Conservation (phyloP, 495 filamentous ascomycete genomes). For the Podospora didyma region DNA sequence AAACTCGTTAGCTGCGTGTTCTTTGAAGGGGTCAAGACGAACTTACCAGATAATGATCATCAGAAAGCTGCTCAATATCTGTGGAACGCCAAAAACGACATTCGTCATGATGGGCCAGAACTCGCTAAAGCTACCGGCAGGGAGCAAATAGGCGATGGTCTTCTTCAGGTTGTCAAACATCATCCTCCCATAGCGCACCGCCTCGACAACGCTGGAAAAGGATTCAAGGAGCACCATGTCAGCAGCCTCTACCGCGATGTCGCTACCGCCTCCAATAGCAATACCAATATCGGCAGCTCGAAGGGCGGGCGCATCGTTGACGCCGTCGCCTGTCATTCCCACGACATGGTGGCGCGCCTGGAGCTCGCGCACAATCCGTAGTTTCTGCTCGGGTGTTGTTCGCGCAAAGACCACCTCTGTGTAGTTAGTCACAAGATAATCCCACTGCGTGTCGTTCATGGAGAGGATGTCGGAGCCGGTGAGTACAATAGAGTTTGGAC, state of each 20-base stretch:
- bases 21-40: not conserved
- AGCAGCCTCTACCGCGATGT: constrained; percentile 68
- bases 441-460: constrained; percentile 46
- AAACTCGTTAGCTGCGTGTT: not conserved
- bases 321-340: constrained; percentile 68
- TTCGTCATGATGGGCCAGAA: constrained; percentile 70
- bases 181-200: constrained; percentile 60
- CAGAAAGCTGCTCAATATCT: constrained; percentile 61
- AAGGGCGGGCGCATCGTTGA: constrained; percentile 76
- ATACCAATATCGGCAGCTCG: constrained; percentile 76
- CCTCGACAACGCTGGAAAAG: constrained; percentile 64
- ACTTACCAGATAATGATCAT: constrained; percentile 60
- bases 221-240: constrained; percentile 68
- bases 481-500: constrained; percentile 39
- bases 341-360: constrained; percentile 54
- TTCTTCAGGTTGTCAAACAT: constrained; percentile 71
- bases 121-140: constrained; percentile 63
- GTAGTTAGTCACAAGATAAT: constrained; percentile 33
- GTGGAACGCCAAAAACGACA: constrained; percentile 64
- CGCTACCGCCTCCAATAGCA: constrained; percentile 73
- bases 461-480: constrained; percentile 57
- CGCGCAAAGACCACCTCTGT: constrained; percentile 58
- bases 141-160: constrained; percentile 69
- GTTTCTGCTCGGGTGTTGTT: constrained; percentile 73
- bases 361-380: constrained; percentile 67